phyloP scores from a whole-genome alignment of 129 eudicot species.

The Kitagawia praeruptora region DNA sequence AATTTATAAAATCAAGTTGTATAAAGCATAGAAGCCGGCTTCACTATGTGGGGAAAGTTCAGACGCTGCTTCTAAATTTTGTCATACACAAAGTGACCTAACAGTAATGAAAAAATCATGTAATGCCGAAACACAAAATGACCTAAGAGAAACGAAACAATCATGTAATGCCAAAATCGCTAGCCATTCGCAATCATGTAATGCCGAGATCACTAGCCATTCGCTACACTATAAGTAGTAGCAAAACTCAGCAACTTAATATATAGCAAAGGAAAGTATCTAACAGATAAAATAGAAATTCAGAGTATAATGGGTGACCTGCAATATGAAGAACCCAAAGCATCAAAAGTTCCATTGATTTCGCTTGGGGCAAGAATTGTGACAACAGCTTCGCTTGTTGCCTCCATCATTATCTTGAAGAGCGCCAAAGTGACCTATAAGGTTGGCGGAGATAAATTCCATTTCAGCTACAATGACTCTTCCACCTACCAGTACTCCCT shows the following conservation, averaged over 20 bases:
- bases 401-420: conserved; percentile 16
- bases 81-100: neutral
- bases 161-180: neutral
- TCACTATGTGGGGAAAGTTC: neutral
- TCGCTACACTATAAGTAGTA: neutral
- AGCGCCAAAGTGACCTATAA: neutral
- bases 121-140: neutral
- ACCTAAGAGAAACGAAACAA: neutral
- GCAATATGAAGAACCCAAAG: conserved; percentile 4
- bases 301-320: neutral
- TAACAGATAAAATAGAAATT: neutral
- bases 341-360: conserved; percentile 2
- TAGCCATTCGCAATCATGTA: neutral
- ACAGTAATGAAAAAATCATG: neutral
- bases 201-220: neutral
- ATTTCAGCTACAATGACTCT: neutral
- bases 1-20: neutral
- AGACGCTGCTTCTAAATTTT: neutral
- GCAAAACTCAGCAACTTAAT: neutral
- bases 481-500: conserved; percentile 3
- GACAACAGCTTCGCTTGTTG: conserved; percentile 16
- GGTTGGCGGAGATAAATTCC: neutral
- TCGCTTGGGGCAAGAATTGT: conserved; percentile 14
- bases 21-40: neutral
- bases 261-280: neutral